These are phyloP conservation scores for Monilinia aucupariae DNA, from an alignment of 2,329 filamentous ascomycete genomes.

Conservation along the genomic window DNA sequence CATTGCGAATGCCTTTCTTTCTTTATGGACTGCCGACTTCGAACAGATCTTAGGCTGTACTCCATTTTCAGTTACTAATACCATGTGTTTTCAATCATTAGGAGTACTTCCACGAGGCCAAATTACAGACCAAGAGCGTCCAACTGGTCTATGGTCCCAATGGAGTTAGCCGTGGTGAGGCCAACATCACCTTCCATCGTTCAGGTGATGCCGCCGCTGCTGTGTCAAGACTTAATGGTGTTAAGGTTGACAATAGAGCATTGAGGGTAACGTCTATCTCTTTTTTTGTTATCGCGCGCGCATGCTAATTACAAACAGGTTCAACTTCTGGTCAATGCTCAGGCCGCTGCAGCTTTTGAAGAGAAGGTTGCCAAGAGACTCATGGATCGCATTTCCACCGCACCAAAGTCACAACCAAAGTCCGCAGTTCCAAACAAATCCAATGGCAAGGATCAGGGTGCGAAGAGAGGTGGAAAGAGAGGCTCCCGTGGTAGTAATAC, in stretches of 20 bases:
- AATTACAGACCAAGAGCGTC: constrained; percentile 36
- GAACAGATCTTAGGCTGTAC: constrained; percentile 30
- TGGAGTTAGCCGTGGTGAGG: constrained; percentile 85
- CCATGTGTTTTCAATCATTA: constrained; percentile 53
- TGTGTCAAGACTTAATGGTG: constrained; percentile 75
- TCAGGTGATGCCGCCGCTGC: constrained; percentile 79
- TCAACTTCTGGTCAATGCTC: constrained; percentile 81
- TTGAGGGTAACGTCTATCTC: constrained; percentile 80
- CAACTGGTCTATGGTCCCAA: constrained; percentile 90
- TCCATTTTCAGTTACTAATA: constrained; percentile 59
- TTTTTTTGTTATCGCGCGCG: background rate
- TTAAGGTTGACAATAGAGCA: constrained; percentile 81
- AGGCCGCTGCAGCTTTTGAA: constrained; percentile 58
- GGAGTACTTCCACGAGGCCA: constrained; percentile 88
- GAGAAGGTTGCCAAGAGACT: constrained; percentile 58
- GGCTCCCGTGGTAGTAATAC: constrained; percentile 50
- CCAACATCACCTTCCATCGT: constrained; percentile 80
- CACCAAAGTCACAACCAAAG: constrained; percentile 72
- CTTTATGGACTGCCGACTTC: constrained; percentile 30
- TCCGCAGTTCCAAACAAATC: constrained; percentile 75
- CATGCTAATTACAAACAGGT: constrained; percentile 50
- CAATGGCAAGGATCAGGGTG: constrained; percentile 49
- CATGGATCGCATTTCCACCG: constrained; percentile 67
- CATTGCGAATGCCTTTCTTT: constrained; percentile 26
- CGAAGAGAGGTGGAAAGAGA: constrained; percentile 24